A percentile compares a stretch with the other conserved stretches of the same genome.
Evolutionary conservation across 164 flowering plant species (phyloP).

Genomic region (Echeveria elegans): DNA sequence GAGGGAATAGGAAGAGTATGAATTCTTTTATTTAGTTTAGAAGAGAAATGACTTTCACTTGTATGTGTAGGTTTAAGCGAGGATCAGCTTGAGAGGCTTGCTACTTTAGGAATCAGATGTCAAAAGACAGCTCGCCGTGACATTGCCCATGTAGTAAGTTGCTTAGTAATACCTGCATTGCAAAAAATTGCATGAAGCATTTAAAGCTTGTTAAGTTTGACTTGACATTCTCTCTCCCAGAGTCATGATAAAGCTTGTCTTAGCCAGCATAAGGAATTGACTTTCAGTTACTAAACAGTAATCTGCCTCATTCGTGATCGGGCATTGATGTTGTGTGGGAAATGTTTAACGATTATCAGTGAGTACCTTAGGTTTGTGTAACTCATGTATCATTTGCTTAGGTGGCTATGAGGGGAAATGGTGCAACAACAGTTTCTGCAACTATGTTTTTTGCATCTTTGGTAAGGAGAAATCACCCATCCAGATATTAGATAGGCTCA

Average conservation of each 20-base stretch:
- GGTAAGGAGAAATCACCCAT: conserved; percentile 27
- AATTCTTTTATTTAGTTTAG: conserved; percentile 32
- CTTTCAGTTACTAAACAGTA: background rate
- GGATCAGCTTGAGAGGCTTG: conserved; percentile 69
- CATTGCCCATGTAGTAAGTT: conserved; percentile 83
- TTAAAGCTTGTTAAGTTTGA: background rate
- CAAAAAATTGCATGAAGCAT: background rate
- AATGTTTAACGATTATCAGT: background rate
- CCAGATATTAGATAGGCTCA: background rate
- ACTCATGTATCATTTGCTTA: conserved; percentile 18
- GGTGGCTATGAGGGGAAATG: conserved; percentile 77
- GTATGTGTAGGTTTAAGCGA: conserved; percentile 43
- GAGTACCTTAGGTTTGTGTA: background rate
- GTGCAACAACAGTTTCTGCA: conserved; percentile 96
- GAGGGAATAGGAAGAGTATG: background rate
- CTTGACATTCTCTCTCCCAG: background rate
- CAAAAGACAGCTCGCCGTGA: conserved; percentile 94
- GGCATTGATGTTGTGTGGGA: background rate
- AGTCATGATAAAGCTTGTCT: background rate
- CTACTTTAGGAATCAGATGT: conserved; percentile 53
- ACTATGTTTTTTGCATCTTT: conserved; percentile 85
- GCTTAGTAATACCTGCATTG: background rate
- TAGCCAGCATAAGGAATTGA: no score
- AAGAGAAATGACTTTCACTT: background rate
- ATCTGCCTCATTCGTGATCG: background rate